Evolutionary conservation across 768 basidiomycete species (phyloP).

Genomic region (Boletus reticulatus): DNA sequence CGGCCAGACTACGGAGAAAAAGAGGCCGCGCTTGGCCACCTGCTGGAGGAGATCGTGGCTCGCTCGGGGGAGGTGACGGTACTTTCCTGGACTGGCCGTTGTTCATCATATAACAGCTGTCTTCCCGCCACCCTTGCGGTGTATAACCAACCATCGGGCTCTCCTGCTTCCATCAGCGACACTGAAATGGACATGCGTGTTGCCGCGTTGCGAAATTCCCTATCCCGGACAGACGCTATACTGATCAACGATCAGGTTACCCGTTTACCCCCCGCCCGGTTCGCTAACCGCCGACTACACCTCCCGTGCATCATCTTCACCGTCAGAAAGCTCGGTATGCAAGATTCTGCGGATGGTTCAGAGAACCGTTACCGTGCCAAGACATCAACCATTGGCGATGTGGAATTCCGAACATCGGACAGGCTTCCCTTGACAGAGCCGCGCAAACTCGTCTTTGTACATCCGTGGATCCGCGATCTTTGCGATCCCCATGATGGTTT

Average conservation of each 20-base stretch:
- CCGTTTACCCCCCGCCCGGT: background rate
- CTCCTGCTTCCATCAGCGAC: background rate
- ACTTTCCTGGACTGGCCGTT: conserved; percentile 2
- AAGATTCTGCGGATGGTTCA: background rate
- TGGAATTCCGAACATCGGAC: background rate
- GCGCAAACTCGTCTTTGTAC: background rate
- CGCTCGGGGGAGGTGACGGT: conserved; percentile 3
- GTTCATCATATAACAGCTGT: conserved; percentile 7
- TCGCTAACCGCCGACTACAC: background rate
- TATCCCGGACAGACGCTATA: background rate
- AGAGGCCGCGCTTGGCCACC: background rate
- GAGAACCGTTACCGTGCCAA: background rate
- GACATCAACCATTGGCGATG: background rate
- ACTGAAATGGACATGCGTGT: background rate
- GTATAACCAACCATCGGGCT: background rate
- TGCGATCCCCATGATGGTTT: background rate
- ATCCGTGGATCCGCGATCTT: conserved; percentile 2
- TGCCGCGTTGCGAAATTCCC: background rate
- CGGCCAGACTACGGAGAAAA: conserved; percentile 5
- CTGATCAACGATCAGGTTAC: background rate
- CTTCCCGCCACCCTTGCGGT: conserved; percentile 2
- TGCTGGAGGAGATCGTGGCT: conserved; percentile 6
- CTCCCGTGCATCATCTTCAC: conserved; percentile 1
- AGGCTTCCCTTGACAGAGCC: background rate
- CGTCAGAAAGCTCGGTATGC: background rate